Conservation (phyloP, 345 rosid species). For the Geranium brycei region DNA sequence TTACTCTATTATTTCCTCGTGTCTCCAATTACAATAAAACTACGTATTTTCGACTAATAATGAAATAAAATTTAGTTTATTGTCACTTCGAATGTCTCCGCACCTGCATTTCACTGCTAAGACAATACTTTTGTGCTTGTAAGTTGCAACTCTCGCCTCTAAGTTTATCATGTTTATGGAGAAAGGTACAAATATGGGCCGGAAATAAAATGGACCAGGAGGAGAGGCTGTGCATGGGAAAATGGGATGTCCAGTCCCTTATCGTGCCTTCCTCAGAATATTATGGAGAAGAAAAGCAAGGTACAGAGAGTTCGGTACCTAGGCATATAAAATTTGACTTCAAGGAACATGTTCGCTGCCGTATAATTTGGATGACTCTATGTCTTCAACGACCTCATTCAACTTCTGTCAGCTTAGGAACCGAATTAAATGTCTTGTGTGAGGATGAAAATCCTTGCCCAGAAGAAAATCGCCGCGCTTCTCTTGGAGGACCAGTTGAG, state of each 20-base stretch:
- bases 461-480: conserved; percentile 56
- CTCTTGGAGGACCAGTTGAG: conserved; percentile 62
- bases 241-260: conserved; percentile 84
- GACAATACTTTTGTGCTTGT: no score
- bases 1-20: not conserved
- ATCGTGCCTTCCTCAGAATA: conserved; percentile 52
- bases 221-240: conserved; percentile 76
- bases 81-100: no score
- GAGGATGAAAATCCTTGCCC: conserved; percentile 86
- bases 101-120: no score
- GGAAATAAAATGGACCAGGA: conserved; percentile 70
- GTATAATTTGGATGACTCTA: conserved; percentile 72
- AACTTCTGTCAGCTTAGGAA: conserved; percentile 59
- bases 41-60: no score
- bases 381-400: conserved; percentile 73
- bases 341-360: conserved; percentile 65
- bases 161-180: conserved; percentile 1
- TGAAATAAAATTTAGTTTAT: no score
- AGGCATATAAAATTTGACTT: conserved; percentile 76
- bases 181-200: conserved; percentile 92
- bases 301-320: conserved; percentile 40
- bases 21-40: no score
- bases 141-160: not conserved
- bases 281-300: conserved; percentile 54
- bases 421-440: conserved; percentile 53